These are phyloP conservation scores for Macrophomina pseudophaseolina DNA, from an alignment of 2,329 filamentous ascomycete species.

Conservation along the genomic window DNA sequence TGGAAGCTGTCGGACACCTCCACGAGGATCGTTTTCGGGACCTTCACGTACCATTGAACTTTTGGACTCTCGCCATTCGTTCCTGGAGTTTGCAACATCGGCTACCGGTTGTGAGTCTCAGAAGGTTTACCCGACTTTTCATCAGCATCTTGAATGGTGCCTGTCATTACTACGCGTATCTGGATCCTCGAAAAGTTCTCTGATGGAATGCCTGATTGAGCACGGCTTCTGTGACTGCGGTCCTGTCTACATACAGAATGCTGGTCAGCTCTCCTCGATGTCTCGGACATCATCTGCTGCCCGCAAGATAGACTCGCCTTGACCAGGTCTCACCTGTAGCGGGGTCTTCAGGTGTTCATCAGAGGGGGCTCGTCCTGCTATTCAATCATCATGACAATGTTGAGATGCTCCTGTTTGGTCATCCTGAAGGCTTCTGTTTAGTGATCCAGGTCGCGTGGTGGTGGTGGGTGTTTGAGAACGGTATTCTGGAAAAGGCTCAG, in stretches of 20 bases:
- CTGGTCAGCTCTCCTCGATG: conserved; percentile 37
- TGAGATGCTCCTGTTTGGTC: conserved; percentile 46
- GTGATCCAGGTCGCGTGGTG: background rate
- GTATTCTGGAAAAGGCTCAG: conserved; percentile 20
- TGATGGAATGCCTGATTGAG: conserved; percentile 38
- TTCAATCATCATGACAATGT: conserved; percentile 37
- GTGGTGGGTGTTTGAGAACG: conserved; percentile 13
- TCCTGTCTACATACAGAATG: conserved; percentile 52
- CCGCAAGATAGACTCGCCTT: conserved; percentile 61
- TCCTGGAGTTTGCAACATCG: conserved; percentile 40
- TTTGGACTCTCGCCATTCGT: conserved; percentile 5
- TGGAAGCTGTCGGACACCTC: conserved; percentile 58
- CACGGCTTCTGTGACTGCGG: conserved; percentile 38
- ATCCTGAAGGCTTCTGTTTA: conserved; percentile 29
- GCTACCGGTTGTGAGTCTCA: conserved; percentile 38
- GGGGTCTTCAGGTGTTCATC: conserved; percentile 56
- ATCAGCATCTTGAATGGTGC: conserved; percentile 41
- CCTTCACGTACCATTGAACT: conserved; percentile 42
- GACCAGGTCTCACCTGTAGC: conserved; percentile 59
- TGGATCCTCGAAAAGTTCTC: background rate
- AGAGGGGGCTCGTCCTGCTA: conserved; percentile 39
- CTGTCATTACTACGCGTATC: conserved; percentile 29
- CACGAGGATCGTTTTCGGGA: conserved; percentile 58
- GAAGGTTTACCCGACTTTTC: conserved; percentile 31
- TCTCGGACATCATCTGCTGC: conserved; percentile 36